Evolutionary conservation across 1,284 basidiomycete species (phyloP).

Genomic region (Cryptococcus hybrid): DNA sequence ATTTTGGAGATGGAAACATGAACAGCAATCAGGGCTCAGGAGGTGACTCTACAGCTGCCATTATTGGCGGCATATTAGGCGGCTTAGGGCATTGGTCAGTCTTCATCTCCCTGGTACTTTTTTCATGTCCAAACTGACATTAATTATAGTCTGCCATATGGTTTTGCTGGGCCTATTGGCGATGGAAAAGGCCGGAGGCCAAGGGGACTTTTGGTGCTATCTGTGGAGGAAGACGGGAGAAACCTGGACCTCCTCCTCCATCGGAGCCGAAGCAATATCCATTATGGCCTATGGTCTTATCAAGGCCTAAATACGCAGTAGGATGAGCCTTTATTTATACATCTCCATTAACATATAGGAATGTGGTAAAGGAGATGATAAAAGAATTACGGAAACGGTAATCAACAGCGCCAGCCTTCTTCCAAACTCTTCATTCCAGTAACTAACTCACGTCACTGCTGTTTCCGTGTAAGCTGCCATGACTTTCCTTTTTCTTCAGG

Average conservation of each 20-base stretch:
- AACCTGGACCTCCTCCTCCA: background rate
- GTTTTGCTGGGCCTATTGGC: background rate
- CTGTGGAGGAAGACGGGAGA: background rate
- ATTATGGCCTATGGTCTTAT: constrained; percentile 31
- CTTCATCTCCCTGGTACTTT: background rate
- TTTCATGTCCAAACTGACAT: background rate
- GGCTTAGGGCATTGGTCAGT: constrained; percentile 22
- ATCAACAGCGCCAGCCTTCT: background rate
- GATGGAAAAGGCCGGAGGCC: background rate
- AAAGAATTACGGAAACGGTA: background rate
- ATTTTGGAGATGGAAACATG: constrained; percentile 4
- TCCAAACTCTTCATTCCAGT: background rate
- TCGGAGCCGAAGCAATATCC: constrained; percentile 19
- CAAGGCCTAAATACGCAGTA: constrained; percentile 15
- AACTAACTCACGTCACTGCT: background rate
- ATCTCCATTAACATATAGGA: background rate
- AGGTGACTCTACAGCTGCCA: constrained; percentile 11
- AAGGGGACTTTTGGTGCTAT: background rate
- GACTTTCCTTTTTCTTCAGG: background rate
- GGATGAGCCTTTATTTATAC: background rate
- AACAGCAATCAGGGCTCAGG: background rate
- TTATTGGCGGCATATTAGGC: constrained; percentile 29
- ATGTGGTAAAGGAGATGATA: background rate
- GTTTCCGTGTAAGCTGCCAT: background rate
- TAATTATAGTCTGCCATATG: background rate